Percentiles rank a stretch among this genome's conserved stretches.
These are phyloP conservation scores for Aspergillus unguis DNA, from an alignment of 2,329 filamentous ascomycete species.

Conservation along the genomic window DNA sequence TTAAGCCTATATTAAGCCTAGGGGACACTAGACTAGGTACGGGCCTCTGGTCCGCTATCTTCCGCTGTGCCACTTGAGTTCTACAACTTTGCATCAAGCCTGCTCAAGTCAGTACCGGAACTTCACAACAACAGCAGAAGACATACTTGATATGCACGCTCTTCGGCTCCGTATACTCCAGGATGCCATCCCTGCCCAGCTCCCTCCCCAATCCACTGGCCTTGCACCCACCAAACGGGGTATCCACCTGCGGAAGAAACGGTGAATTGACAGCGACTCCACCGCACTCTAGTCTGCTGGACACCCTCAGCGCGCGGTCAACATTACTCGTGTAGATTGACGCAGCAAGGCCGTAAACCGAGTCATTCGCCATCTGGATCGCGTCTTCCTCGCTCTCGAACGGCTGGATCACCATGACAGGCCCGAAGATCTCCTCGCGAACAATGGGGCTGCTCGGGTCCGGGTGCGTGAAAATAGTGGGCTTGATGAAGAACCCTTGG, in stretches of 20 bases:
- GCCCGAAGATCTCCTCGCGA: slow-evolving; percentile 12
- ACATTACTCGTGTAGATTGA: slow-evolving; percentile 10
- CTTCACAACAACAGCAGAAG: not conserved
- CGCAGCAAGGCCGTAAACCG: slow-evolving; percentile 9
- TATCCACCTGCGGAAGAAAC: slow-evolving; percentile 8
- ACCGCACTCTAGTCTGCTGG: slow-evolving; percentile 9
- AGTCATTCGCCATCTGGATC: slow-evolving; percentile 5
- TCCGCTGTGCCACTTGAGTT: too few species aligned
- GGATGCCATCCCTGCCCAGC: slow-evolving; percentile 1
- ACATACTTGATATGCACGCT: slow-evolving; percentile 9
- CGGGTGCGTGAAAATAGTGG: slow-evolving; percentile 13
- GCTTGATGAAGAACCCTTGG: slow-evolving; percentile 9
- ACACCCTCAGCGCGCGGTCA: slow-evolving; percentile 9
- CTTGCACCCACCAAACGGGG: slow-evolving; percentile 7
- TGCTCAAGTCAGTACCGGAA: not conserved
- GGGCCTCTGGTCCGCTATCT: too few species aligned
- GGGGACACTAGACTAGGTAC: too few species aligned
- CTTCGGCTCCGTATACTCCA: slow-evolving; percentile 9
- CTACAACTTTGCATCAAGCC: not conserved
- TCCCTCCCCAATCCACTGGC: slow-evolving; percentile 4
- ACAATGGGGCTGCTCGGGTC: not conserved
- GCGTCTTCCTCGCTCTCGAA: slow-evolving; percentile 14
- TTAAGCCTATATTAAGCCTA: too few species aligned
- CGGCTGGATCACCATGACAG: slow-evolving; percentile 8
- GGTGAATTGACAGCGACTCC: slow-evolving; percentile 14